A percentile compares a stretch with the other conserved stretches of the same genome.
Conservation (phyloP, 331 rosid genomes). For the Quercus lobata region DNA sequence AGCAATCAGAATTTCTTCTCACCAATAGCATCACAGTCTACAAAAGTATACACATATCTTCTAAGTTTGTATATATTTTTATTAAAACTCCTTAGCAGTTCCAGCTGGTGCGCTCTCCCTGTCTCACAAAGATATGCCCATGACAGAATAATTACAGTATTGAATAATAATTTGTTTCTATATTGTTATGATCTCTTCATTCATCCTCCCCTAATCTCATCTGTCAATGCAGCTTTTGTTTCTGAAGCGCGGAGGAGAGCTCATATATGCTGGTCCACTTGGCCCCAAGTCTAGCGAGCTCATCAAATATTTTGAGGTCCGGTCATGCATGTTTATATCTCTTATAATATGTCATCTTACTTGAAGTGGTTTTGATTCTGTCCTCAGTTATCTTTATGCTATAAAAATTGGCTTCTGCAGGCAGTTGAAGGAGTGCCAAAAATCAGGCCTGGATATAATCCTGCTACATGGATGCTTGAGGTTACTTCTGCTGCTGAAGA, state of each 20-base stretch:
- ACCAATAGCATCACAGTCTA: background rate
- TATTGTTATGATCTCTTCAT: constrained; percentile 9
- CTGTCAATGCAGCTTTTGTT: constrained; percentile 67
- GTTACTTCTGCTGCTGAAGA: constrained; percentile 87
- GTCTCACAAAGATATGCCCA: background rate
- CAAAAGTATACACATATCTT: background rate
- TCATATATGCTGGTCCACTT: constrained; percentile 97
- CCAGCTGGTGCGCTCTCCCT: background rate
- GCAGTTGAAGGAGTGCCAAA: constrained; percentile 80
- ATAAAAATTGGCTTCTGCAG: constrained; percentile 33
- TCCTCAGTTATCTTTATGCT: constrained; percentile 13
- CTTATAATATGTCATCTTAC: constrained; percentile 11
- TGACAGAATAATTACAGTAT: background rate
- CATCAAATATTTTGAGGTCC: constrained; percentile 85
- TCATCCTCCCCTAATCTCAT: constrained; percentile 18
- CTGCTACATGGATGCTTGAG: constrained; percentile 98
- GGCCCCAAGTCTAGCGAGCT: constrained; percentile 88
- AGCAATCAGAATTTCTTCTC: background rate
- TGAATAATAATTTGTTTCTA: background rate
- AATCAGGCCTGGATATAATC: constrained; percentile 88
- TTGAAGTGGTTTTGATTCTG: constrained; percentile 11
- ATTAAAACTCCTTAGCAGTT: background rate
- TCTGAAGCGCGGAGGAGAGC: constrained; percentile 99
- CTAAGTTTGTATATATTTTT: background rate
- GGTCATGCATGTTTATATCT: constrained; percentile 24